phyloP scores from a whole-genome alignment of 2,329 filamentous ascomycete species.

The Lasiodiplodia hormozganensis region DNA sequence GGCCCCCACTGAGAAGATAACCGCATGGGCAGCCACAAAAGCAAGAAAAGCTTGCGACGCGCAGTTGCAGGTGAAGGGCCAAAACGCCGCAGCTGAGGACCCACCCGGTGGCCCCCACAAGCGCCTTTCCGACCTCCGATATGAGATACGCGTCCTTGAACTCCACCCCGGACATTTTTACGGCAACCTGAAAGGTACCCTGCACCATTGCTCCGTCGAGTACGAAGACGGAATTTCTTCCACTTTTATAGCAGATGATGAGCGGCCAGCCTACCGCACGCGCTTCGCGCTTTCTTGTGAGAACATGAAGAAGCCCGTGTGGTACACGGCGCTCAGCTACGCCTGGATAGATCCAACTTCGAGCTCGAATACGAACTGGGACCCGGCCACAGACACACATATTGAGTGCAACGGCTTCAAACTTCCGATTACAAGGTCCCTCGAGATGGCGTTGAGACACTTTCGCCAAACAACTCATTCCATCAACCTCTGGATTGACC shows the following conservation, averaged over 20 bases:
- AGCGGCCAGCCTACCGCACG: slow-evolving; percentile 20
- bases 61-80: not conserved
- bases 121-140: not conserved
- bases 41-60: no score
- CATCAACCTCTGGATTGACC: slow-evolving; percentile 38
- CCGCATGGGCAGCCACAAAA: no score
- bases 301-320: slow-evolving; percentile 30
- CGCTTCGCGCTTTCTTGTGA: slow-evolving; percentile 35
- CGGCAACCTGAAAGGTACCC: slow-evolving; percentile 29
- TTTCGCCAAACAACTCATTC: slow-evolving; percentile 34
- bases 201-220: slow-evolving; percentile 36
- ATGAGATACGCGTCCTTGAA: slow-evolving; percentile 38
- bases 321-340: slow-evolving; percentile 39
- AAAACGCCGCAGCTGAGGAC: not conserved
- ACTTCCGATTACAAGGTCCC: slow-evolving; percentile 34
- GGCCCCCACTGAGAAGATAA: not conserved
- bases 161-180: slow-evolving; percentile 31
- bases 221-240: slow-evolving; percentile 32
- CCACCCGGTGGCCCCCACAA: not conserved
- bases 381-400: not conserved
- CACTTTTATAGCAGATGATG: slow-evolving; percentile 13
- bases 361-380: no score
- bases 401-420: slow-evolving; percentile 1
- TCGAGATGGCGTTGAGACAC: slow-evolving; percentile 34
- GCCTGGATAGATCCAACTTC: slow-evolving; percentile 32